Conservation (phyloP, 2,329 filamentous ascomycete genomes). For the Talaromyces sp. region DNA sequence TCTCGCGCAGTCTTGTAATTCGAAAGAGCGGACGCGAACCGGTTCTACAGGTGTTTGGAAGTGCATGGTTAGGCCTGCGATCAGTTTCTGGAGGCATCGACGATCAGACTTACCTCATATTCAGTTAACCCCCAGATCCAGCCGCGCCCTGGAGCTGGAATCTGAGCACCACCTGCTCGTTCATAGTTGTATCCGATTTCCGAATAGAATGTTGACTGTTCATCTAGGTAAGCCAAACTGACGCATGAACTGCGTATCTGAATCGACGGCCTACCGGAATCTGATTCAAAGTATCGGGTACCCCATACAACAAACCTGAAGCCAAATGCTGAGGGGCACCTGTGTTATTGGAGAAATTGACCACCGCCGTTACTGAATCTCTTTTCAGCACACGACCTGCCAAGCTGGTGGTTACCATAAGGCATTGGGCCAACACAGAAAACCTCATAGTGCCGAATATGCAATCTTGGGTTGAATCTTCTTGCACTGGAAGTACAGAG, state of each 20-base stretch:
- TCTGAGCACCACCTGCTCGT: conserved; percentile 46
- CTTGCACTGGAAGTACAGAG: background rate
- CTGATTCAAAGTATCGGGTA: conserved; percentile 14
- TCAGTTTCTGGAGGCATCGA: background rate
- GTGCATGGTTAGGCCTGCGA: background rate
- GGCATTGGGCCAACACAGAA: background rate
- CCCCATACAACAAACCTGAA: conserved; percentile 16
- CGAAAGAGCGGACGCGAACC: background rate
- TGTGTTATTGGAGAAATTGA: conserved; percentile 15
- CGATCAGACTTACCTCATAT: background rate
- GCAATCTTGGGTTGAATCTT: background rate
- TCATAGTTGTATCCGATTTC: conserved; percentile 44
- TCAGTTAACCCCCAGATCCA: conserved; percentile 40
- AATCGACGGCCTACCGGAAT: background rate
- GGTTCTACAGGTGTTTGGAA: background rate
- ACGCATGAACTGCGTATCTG: background rate
- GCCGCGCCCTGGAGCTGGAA: conserved; percentile 34
- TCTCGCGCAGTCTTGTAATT: conserved; percentile 45
- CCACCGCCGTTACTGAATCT: conserved; percentile 12
- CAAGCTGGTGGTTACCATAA: conserved; percentile 4
- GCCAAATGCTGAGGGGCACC: conserved; percentile 3
- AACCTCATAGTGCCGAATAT: background rate
- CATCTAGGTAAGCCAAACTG: background rate
- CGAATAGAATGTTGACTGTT: conserved; percentile 27
- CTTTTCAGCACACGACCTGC: conserved; percentile 2